A percentile compares a stretch with the other conserved stretches of the same genome.
phyloP scores from a whole-genome alignment of 495 filamentous ascomycete genomes.

The Thozetella sp. region DNA sequence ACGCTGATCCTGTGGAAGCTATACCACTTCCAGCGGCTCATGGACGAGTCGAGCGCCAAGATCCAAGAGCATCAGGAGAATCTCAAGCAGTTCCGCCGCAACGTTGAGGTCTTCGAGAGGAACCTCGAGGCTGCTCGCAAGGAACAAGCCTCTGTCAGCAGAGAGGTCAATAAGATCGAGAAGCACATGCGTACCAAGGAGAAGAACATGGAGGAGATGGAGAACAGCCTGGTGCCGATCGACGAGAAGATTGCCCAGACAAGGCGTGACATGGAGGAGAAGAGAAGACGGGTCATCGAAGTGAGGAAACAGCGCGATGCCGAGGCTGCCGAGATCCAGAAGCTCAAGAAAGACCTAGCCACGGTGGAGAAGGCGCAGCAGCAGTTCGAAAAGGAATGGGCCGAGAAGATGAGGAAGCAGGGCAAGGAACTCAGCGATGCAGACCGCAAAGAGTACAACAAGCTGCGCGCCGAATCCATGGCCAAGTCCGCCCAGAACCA shows the following conservation, averaged over 20 bases:
- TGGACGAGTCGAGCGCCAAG: slow-evolving; percentile 87
- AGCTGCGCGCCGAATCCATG: slow-evolving; percentile 83
- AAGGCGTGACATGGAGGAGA: slow-evolving; percentile 65
- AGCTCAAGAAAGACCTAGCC: slow-evolving; percentile 75
- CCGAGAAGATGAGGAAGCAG: slow-evolving; percentile 78
- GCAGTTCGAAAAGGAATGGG: slow-evolving; percentile 86
- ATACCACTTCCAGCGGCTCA: slow-evolving; percentile 90
- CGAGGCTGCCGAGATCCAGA: slow-evolving; percentile 65
- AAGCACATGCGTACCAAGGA: slow-evolving; percentile 81
- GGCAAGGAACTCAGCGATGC: slow-evolving; percentile 83
- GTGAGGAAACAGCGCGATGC: slow-evolving; percentile 75
- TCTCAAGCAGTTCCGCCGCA: slow-evolving; percentile 88
- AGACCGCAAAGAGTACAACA: slow-evolving; percentile 89
- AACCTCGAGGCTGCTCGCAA: slow-evolving; percentile 84
- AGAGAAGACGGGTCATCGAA: slow-evolving; percentile 65
- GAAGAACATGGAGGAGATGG: slow-evolving; percentile 83
- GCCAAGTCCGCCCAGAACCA: slow-evolving; percentile 81
- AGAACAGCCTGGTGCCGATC: slow-evolving; percentile 84
- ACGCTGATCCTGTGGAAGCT: slow-evolving; percentile 97
- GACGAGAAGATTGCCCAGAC: slow-evolving; percentile 92
- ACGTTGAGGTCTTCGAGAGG: slow-evolving; percentile 81
- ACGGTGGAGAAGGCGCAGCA: slow-evolving; percentile 89
- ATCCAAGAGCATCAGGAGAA: slow-evolving; percentile 96
- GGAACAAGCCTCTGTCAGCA: slow-evolving; percentile 77
- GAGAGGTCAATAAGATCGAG: slow-evolving; percentile 80